Conservation (phyloP, 805 yeast genomes). For the Nakazawaea wyomingensis region DNA sequence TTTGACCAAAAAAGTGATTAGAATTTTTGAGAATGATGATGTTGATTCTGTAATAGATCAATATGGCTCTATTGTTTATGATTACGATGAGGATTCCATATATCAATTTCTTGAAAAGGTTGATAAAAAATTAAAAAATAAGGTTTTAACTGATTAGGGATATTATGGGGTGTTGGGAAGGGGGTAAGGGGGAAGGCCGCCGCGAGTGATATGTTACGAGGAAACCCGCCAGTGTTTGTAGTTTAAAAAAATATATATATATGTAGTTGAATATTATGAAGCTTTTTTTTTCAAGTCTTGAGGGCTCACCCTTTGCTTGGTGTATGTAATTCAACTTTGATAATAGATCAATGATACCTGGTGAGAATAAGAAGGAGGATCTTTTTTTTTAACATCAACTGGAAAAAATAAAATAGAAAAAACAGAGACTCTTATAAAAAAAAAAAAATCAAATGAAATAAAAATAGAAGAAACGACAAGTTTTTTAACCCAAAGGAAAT, state of each 20-base stretch:
- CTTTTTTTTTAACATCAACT: no score
- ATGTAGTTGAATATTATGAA: no score
- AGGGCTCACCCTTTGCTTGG: no score
- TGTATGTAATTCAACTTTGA: no score
- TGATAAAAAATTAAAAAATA: conserved; percentile 3
- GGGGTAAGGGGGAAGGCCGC: neutral
- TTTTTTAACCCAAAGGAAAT: neutral
- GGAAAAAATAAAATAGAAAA: no score
- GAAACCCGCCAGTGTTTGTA: no score
- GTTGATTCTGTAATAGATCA: neutral
- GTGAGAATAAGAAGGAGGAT: no score
- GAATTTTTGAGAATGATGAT: conserved; percentile 5
- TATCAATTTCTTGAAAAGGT: conserved; percentile 1
- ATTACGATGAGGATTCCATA: conserved; percentile 3
- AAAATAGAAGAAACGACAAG: neutral
- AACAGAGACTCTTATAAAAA: neutral
- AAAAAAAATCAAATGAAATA: no score
- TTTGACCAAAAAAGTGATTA: conserved; percentile 5
- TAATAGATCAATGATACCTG: no score
- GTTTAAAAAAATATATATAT: no score
- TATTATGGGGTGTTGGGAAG: neutral
- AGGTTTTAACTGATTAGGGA: neutral
- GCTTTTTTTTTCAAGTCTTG: no score
- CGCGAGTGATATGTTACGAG: neutral
- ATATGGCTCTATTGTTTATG: conserved; percentile 1